Base-by-base conservation (phyloP, 2,329 filamentous ascomycete species). In the Aspergillus carbonarius region DNA sequence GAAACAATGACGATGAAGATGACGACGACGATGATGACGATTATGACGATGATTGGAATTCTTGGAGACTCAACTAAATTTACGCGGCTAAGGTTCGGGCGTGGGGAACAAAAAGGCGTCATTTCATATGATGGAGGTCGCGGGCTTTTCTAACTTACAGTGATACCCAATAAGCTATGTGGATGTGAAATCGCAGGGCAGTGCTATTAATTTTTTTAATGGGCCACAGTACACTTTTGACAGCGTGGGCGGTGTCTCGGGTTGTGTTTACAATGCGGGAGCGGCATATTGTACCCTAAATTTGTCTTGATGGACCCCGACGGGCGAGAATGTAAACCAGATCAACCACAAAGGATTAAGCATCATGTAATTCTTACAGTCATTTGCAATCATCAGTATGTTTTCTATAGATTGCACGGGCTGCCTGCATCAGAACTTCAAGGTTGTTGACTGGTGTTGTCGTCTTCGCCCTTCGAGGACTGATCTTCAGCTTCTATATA, bases 1-100 rank as follows among this genome's bases (percentile, higher is more conserved):
- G 61, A 18, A 54, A 60, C 6, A 32, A 50, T 18, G 60, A 60
- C 23, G 58, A 65, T 23, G 58, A 63, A 32, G 76, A 75, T 27
- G 65, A 68, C 2, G 63, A 63, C 6, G 66, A 64, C 12, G 64
- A 67, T 5, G 73, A 75, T 5, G 86, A 87, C 55, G 89, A 87
- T 74, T 84, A 84, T 59, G 85, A 74, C 56, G 76, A 77, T 40
- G 75, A 75, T 44, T 79, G 77, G 73, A 77, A 80, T 66, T 72
- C 76, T 61, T 79, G 76, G 77, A 70, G 72, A 59, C 77, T 78
- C 58, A 72, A 67, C 58, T 72, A 62, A 67, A 37, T 59, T 34
- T 54, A 58, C 47, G 46, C 32, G 57, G 52, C 18, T 35, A 66
- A 65, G 64, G 60, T 63, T 60, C 54, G 46, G 54, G 52, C n/a